Base-by-base conservation (phyloP, 139 green algal species). In the Chlamydomonas schloesseri region DNA sequence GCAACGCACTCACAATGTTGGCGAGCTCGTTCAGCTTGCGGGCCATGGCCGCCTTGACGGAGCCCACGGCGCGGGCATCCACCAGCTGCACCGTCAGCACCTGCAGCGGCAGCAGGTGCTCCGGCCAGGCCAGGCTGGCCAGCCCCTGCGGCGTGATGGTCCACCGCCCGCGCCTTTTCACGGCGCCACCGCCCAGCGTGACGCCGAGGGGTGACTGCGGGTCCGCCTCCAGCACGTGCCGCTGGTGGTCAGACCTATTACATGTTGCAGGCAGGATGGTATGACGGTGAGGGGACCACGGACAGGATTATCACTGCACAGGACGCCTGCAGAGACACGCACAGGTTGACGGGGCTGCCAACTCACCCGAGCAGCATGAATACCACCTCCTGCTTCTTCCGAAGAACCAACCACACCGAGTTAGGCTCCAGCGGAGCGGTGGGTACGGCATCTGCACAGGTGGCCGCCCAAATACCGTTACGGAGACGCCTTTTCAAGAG, bases 331-430 rank as follows among this genome's bases (percentile, higher is more conserved):
- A n/a, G n/a, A n/a, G 8, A 50, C 42, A 8, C 42, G 42, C 42
- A 50, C 42, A 50, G n/a, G n/a, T n/a, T n/a, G n/a, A n/a, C n/a
- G 21, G 20, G 6, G 58, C 58, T 10, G 20, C 58, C 58, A 29
- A 14, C 77, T 64, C n/a, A 85, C 79, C 79, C 47, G 20, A 85
- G 65, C 23, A 85, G 50, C 50, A 55, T 37, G 15, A 85, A 76
- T 6, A 33, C 11, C 0, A 85, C 47, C 33, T 70, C 28, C 50
- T 85, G 79, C 67, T 76, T 55, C 9, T 26, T 21, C 0, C 79
- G 67, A 15, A 50, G 79, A 3, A 85, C 79, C 0, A 76, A 1
- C 79, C 79, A 85, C 9, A 76, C 79, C 31, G 65, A 70, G 8
- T 37, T 53, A 4, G 67, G 42, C 47, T 85, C 79, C 47, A 85